These are phyloP conservation scores for Leccinum subrobustum DNA, from an alignment of 1,284 basidiomycete genomes.

Conservation along the genomic window DNA sequence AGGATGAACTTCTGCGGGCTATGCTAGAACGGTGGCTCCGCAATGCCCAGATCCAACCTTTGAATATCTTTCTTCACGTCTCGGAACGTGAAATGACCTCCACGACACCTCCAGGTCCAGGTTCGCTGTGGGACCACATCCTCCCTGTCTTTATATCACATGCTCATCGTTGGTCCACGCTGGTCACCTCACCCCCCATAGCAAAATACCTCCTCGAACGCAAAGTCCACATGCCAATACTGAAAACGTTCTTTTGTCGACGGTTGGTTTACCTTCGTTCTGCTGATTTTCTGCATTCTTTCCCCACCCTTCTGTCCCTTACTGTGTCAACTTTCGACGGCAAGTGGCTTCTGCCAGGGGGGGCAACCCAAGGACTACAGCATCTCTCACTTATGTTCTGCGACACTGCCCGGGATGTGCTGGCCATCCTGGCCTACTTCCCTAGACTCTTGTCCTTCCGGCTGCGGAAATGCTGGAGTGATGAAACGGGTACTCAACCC, in stretches of 20 bases:
- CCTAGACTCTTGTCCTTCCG: background rate
- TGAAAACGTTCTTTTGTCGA: background rate
- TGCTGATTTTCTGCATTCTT: background rate
- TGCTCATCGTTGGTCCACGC: background rate
- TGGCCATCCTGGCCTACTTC: background rate
- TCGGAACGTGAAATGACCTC: background rate
- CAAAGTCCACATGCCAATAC: background rate
- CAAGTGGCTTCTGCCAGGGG: background rate
- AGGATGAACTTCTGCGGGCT: background rate
- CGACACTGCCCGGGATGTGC: background rate
- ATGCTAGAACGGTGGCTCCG: background rate
- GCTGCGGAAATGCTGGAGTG: background rate
- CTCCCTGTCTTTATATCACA: background rate
- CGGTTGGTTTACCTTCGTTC: conserved; percentile 1
- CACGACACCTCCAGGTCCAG: background rate
- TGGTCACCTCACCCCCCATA: background rate
- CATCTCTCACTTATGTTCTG: background rate
- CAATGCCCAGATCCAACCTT: background rate
- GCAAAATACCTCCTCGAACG: background rate
- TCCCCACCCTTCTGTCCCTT: background rate
- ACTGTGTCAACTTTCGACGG: background rate
- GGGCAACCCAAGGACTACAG: background rate
- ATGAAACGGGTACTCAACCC: background rate
- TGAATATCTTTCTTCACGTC: background rate
- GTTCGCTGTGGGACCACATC: background rate